Evolutionary conservation across 768 basidiomycete species (phyloP).

Genomic region (Rhodosporidiobolus odoratus): DNA sequence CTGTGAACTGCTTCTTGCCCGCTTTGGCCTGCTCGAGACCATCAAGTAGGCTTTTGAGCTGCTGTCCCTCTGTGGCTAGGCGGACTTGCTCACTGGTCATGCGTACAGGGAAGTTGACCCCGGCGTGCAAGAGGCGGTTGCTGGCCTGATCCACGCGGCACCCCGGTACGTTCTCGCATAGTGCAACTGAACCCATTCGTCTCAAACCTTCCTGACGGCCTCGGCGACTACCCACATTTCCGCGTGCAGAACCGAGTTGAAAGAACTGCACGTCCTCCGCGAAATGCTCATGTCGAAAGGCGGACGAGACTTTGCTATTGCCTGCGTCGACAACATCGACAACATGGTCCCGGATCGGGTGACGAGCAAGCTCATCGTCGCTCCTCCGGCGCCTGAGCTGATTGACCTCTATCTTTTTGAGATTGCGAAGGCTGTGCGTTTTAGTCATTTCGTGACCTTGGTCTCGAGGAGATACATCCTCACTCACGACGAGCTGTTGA

Average conservation of each 20-base stretch:
- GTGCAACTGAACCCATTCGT: not conserved
- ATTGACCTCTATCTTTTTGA: conserved; percentile 84
- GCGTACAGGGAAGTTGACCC: conserved; percentile 70
- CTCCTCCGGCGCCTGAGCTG: conserved; percentile 65
- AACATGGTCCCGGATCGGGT: conserved; percentile 77
- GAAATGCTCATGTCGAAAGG: conserved; percentile 95
- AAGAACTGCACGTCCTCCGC: conserved; percentile 67
- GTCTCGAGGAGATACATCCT: not conserved
- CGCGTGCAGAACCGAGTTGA: conserved; percentile 38
- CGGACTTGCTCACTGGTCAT: not conserved
- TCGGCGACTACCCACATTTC: too few species aligned
- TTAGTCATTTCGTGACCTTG: too few species aligned
- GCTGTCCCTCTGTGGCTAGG: too few species aligned
- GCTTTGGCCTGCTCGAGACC: conserved; percentile 82
- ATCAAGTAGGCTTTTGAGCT: conserved; percentile 57
- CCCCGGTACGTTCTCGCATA: conserved; percentile 66
- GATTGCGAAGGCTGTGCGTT: conserved; percentile 64
- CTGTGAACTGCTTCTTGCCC: conserved; percentile 83
- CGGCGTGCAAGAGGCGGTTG: conserved; percentile 77
- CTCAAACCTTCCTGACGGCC: too few species aligned
- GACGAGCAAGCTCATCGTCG: conserved; percentile 64
- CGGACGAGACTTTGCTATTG: conserved; percentile 78
- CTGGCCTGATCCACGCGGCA: conserved; percentile 81
- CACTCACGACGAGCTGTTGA: not conserved
- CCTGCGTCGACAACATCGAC: conserved; percentile 80